Conservation (phyloP, 73 alveolate genomes). For the Breviolum minutum region DNA sequence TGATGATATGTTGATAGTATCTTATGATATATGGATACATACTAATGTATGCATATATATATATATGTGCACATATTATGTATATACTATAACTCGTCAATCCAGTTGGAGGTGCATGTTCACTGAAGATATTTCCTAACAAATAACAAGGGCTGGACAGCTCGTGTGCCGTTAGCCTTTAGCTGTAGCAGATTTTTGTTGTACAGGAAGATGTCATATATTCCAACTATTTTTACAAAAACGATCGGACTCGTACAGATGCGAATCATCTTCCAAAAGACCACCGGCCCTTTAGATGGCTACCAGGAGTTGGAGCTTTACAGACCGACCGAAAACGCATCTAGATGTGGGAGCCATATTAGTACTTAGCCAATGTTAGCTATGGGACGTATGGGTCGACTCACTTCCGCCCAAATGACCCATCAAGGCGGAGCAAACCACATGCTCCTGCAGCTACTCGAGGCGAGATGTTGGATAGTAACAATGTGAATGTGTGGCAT, state of each 20-base stretch:
- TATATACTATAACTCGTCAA: background rate
- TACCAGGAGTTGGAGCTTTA: background rate
- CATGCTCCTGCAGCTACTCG: background rate
- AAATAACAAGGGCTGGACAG: background rate
- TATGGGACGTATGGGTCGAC: background rate
- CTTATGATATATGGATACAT: background rate
- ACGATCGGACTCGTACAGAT: too few species aligned
- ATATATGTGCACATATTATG: background rate
- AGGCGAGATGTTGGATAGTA: background rate
- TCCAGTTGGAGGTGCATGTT: background rate
- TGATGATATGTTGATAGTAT: too few species aligned
- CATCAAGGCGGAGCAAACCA: background rate
- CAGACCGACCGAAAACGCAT: background rate
- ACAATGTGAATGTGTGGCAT: background rate
- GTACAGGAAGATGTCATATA: background rate
- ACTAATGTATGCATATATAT: background rate
- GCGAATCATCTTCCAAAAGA: background rate
- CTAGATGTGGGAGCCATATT: background rate
- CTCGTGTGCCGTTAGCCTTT: background rate
- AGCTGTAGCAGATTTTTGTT: background rate
- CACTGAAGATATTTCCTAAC: background rate
- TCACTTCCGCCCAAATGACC: background rate
- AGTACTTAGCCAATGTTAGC: background rate
- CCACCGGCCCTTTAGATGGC: background rate
- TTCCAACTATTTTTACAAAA: too few species aligned